phyloP scores from a whole-genome alignment of 306 rosid species.

The Malus orientalis region DNA sequence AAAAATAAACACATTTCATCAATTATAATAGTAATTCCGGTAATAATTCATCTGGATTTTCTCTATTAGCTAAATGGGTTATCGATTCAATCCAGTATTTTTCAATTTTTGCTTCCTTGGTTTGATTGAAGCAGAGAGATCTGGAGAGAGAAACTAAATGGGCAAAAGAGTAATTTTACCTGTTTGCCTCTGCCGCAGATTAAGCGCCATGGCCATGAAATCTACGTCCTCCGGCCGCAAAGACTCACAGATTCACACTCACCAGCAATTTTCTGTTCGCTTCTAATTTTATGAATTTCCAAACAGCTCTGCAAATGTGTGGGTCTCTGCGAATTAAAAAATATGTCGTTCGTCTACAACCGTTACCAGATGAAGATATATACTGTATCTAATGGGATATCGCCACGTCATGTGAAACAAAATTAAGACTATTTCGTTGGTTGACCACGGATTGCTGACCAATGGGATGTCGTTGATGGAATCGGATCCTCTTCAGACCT shows the following conservation, averaged over 20 bases:
- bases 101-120: background rate
- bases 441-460: background rate
- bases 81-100: background rate
- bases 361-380: background rate
- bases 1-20: background rate
- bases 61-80: background rate
- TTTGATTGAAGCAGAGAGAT: conserved; percentile 8
- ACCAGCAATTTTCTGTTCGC: background rate
- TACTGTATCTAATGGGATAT: fast-evolving
- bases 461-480: background rate
- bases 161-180: conserved; percentile 21
- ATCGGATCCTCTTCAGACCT: too few species aligned
- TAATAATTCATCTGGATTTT: background rate
- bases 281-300: background rate
- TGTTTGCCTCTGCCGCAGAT: conserved; percentile 60
- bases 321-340: background rate
- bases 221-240: background rate
- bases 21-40: background rate
- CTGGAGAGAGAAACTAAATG: background rate
- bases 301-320: background rate
- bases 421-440: background rate
- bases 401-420: background rate
- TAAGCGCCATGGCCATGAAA: conserved; percentile 41
- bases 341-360: background rate
- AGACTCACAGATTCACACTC: background rate